Conservation (phyloP, 1,284 basidiomycete genomes). For the Macrocystidia cucumis region DNA sequence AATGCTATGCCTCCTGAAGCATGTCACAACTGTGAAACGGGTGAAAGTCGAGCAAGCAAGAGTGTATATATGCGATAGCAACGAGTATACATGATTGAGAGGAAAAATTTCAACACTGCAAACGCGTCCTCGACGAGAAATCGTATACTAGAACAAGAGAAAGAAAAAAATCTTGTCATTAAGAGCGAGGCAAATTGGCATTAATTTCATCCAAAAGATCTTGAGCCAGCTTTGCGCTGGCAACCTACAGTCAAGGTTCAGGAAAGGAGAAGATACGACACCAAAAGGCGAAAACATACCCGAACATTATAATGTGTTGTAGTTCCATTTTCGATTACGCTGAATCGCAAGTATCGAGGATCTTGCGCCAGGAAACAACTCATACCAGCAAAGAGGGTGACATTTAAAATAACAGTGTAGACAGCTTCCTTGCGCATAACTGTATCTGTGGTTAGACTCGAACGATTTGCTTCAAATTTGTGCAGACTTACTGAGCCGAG, state of each 20-base stretch:
- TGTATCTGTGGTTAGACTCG: slow-evolving; percentile 19
- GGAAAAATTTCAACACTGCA: no score
- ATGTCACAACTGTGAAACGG: no score
- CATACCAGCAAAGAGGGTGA: slow-evolving; percentile 85
- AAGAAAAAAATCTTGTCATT: no score
- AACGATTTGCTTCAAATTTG: slow-evolving; percentile 1
- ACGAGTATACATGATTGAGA: no score
- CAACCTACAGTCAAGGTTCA: slow-evolving; percentile 29
- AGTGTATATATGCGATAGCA: no score
- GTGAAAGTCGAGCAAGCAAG: no score
- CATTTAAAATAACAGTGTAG: slow-evolving; percentile 78
- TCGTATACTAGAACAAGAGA: no score
- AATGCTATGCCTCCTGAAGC: no score
- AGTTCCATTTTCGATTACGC: slow-evolving; percentile 60
- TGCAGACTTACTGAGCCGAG: slow-evolving; percentile 60
- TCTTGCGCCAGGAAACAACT: slow-evolving; percentile 72
- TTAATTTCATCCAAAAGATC: slow-evolving; percentile 51
- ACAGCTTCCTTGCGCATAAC: slow-evolving; percentile 97
- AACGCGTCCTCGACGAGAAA: no score
- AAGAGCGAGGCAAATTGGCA: slow-evolving; percentile 39
- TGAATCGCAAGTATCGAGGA: slow-evolving; percentile 73
- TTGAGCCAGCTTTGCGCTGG: slow-evolving; percentile 53
- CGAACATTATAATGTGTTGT: slow-evolving; percentile 72
- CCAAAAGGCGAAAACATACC: slow-evolving; percentile 34
- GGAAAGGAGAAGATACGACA: slow-evolving; percentile 1